phyloP scores from a whole-genome alignment of 2,329 filamentous ascomycete genomes.

The Sporothrix globosa region DNA sequence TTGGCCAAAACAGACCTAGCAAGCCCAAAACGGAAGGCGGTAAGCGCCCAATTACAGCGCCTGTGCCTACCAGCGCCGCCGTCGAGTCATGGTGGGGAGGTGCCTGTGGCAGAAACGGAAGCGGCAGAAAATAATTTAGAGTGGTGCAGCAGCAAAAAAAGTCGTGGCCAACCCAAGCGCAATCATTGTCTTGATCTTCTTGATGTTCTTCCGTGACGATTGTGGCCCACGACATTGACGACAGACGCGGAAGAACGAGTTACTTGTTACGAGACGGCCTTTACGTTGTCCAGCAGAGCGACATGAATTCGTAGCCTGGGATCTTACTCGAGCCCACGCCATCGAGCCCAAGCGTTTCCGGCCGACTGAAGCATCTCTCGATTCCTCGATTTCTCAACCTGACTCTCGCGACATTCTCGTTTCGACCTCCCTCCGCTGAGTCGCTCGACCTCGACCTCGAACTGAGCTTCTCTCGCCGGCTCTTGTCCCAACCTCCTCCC shows the following conservation, averaged over 20 bases:
- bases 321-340: background rate
- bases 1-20: background rate
- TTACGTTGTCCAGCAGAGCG: background rate
- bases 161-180: conserved; percentile 29
- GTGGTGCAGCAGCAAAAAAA: conserved; percentile 20
- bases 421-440: too few relatives aligned
- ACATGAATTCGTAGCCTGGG: conserved; percentile 13
- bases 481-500: background rate
- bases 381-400: conserved; percentile 1
- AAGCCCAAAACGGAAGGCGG: conserved; percentile 28
- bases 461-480: too few relatives aligned
- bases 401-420: background rate
- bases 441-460: background rate
- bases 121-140: conserved; percentile 29
- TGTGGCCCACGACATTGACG: background rate
- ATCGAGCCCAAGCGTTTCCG: background rate
- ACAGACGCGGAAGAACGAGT: background rate
- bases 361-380: conserved; percentile 15
- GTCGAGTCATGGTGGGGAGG: conserved; percentile 31
- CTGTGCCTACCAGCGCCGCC: conserved; percentile 22
- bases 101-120: background rate
- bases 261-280: background rate
- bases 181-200: too few relatives aligned
- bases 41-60: background rate
- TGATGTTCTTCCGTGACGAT: background rate